Percentiles rank a stretch among this genome's conserved stretches.
Evolutionary conservation across 1,139 yeast species (phyloP).

Genomic region (Sugiyamaella pinicola): DNA sequence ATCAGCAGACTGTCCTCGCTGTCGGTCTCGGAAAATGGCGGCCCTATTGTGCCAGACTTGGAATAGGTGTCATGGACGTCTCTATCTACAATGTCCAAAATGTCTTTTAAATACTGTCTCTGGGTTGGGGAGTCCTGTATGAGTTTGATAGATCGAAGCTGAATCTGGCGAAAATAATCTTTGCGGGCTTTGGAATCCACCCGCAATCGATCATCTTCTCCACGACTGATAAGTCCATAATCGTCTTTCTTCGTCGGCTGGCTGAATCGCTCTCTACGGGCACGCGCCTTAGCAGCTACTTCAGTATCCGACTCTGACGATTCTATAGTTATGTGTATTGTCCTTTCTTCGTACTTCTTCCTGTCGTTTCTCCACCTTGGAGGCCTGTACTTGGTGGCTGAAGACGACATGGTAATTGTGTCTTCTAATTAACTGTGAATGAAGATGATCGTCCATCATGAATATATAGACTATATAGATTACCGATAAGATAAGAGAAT

Average conservation of each 20-base stretch:
- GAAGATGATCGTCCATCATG: no score
- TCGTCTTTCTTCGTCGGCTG: constrained; percentile 18
- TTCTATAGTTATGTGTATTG: not conserved
- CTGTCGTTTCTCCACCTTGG: constrained; percentile 12
- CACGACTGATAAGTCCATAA: constrained; percentile 32
- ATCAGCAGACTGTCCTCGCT: constrained; percentile 26
- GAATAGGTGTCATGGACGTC: constrained; percentile 4
- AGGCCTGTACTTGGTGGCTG: constrained; percentile 12
- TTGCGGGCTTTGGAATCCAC: constrained; percentile 19
- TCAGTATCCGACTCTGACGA: constrained; percentile 7
- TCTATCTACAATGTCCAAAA: constrained; percentile 10
- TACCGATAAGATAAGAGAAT: constrained; percentile 10
- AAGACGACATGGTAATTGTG: constrained; percentile 8
- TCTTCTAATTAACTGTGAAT: no score
- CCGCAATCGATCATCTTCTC: constrained; percentile 29
- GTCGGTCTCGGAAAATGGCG: not conserved
- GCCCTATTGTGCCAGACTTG: constrained; percentile 2
- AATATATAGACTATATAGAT: not conserved
- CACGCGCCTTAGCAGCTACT: constrained; percentile 15
- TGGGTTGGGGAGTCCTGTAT: not conserved
- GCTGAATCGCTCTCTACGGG: constrained; percentile 23
- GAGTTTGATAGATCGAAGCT: constrained; percentile 12
- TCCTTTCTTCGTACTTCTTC: not conserved
- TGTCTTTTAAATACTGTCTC: constrained; percentile 7
- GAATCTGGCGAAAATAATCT: constrained; percentile 24